Percentiles rank a stretch among this genome's conserved stretches.
These are phyloP conservation scores for Fonsecaea pugnacius DNA, from an alignment of 2,329 filamentous ascomycete genomes.

Conservation along the genomic window DNA sequence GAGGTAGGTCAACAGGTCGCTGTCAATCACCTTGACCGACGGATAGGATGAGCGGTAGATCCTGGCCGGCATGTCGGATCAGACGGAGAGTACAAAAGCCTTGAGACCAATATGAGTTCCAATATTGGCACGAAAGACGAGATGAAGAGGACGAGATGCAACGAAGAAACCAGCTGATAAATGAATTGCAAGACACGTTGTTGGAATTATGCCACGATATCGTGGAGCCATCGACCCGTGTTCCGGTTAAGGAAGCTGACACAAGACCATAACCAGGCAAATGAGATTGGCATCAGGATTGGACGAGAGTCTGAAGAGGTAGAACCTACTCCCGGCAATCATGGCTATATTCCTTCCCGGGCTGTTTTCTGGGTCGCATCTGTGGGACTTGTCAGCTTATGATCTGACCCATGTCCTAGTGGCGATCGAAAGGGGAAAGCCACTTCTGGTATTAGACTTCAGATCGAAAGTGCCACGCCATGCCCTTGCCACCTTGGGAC, in stretches of 20 bases:
- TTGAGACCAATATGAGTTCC: neutral
- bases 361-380: neutral
- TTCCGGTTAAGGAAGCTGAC: neutral
- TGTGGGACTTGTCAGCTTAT: constrained; percentile 1
- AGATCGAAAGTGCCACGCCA: neutral
- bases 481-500: neutral
- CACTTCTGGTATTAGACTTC: neutral
- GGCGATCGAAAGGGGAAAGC: neutral
- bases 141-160: neutral
- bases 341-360: neutral
- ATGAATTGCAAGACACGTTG: neutral
- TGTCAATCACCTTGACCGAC: constrained; percentile 23
- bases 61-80: constrained; percentile 19
- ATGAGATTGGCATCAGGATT: neutral
- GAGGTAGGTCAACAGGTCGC: constrained; percentile 26
- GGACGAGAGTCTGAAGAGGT: neutral
- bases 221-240: neutral
- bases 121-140: neutral
- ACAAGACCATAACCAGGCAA: neutral
- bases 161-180: neutral
- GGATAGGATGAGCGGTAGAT: constrained; percentile 26
- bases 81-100: neutral
- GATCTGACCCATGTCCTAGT: neutral
- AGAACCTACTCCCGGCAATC: neutral
- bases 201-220: neutral